Evolutionary conservation across 2,329 filamentous ascomycete species (phyloP).

Genomic region (Fusarium sp.): DNA sequence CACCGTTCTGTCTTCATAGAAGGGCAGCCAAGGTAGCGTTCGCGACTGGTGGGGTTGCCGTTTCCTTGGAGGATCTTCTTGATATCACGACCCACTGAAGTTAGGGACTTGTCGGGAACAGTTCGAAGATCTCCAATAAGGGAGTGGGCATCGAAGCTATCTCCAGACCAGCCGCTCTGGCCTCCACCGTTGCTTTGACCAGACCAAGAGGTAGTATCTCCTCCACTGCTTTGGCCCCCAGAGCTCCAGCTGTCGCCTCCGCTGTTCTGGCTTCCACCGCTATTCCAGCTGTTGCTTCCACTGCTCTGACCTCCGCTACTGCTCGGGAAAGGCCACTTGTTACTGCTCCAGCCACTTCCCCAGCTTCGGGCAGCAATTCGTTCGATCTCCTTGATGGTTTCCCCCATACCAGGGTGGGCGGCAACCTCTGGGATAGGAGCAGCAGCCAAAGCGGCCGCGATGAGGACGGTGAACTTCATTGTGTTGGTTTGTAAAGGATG

Average conservation of each 20-base stretch:
- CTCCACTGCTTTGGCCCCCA: not conserved
- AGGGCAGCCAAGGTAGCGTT: conserved; percentile 44
- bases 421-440: conserved; percentile 31
- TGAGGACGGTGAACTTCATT: conserved; percentile 47
- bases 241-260: not conserved
- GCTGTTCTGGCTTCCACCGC: conserved; percentile 3
- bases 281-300: not conserved
- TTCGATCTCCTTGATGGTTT: conserved; percentile 42
- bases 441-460: conserved; percentile 40
- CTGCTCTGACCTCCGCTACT: not conserved
- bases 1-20: conserved; percentile 46
- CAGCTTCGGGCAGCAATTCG: conserved; percentile 35
- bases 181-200: conserved; percentile 1
- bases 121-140: conserved; percentile 57
- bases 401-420: conserved; percentile 43
- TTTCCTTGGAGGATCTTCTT: conserved; percentile 53
- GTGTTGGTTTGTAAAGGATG: conserved; percentile 2
- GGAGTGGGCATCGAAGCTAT: conserved; percentile 39
- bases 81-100: conserved; percentile 53
- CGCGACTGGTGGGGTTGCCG: conserved; percentile 46
- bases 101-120: conserved; percentile 50
- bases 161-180: conserved; percentile 21
- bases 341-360: conserved; percentile 25
- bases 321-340: conserved; percentile 6
- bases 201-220: not conserved